Evolutionary conservation across 805 yeast species (phyloP), one percentile per base, ranked within the genome.

Genomic region (Ogataea trehalophila): DNA sequence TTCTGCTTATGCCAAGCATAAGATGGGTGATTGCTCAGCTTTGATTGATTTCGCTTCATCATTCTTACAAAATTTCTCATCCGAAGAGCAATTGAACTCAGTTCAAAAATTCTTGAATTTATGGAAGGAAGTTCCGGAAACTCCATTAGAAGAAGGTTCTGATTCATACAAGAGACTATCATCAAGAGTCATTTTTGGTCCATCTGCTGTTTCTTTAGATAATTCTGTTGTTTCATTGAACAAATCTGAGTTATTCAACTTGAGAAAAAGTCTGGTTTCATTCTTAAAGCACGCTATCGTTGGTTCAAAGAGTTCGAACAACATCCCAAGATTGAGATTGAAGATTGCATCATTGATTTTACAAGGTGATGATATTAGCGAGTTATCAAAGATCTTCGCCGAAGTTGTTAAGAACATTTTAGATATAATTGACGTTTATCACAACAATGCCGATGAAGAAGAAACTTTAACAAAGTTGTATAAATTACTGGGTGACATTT

Each of bases 21-120:
- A 81, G 61, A 63, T 72, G 42, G 77, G 80, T 37, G 97, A 89
- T 46, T 79, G 88, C 37, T 76, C 77, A 51, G 72, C 84, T 1
- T 66, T 87, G 37, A 69, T 83, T 47, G 96, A 87, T 54, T 92
- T 92, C 63, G 73, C 85, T 1, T 72, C 81, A 15, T 71, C 87
- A 0, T 85, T 90, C 61, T 62, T 88, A 65, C 79, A 81, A 50
- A 76, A 77, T 31, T 90, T 92, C 63, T 59, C 75, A 33, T 81
- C 90, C 5, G 63, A 69, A 35, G 91, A 87, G 40, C 95, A 85
- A 62, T 67, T 89, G 45, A 60, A 66, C 18, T 80, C 87, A 7
- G 60, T 85, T 41, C 60, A 60, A 26, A 70, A 74, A 15, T 83
- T 73, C 54, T 67, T 83, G 48, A 65, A 69, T 3, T 65, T 82